Evolutionary conservation across 768 basidiomycete species (phyloP), one percentile per base, ranked within the genome.

Genomic region (Mycena metata): DNA sequence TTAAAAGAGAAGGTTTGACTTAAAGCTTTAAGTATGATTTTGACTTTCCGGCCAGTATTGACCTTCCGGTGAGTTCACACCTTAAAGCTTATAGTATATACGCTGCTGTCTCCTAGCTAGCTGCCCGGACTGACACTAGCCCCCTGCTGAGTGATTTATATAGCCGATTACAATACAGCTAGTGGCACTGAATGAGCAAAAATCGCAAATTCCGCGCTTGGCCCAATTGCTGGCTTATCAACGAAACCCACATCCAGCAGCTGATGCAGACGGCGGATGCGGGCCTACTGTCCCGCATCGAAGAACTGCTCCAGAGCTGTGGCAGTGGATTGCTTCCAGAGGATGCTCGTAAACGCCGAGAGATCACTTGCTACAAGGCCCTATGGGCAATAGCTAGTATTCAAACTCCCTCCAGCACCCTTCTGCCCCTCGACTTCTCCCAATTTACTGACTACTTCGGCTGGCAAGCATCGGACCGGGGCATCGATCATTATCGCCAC

Each of bases 291-390:
- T 16, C 21, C 1, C 46, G 58, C 12, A 47, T 60, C n/a, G 17
- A 35, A 16, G 50, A 17, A 12, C 58, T 60, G 1, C 41, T 50
- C 30, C 41, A 16, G 10, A 60, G 58, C 36, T 51, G 65, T 16
- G 19, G 45, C n/a, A 43, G 42, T 54, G 65, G 57, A 8, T 39
- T 59, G 13, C 26, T 66, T 23, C 35, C 33, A 1, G n/a, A 30
- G 1, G 58, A 66, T 11, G 57, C 23, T 2, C 6, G 19, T 13
- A 45, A 17, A 26, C 65, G 65, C 1, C 65, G 65, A 0, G 26
- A n/a, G n/a, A 60, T 60, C 16, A 52, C 50, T 5, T 66, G 58
- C 58, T 51, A 30, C 21, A 66, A 54, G n/a, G 65, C 65, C 8
- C 5, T 66, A 17, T 66, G 58, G 65, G 65, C 65, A 0, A 42